Evolutionary conservation across 2,329 filamentous ascomycete species (phyloP).

Genomic region (Ophiostoma australiae): DNA sequence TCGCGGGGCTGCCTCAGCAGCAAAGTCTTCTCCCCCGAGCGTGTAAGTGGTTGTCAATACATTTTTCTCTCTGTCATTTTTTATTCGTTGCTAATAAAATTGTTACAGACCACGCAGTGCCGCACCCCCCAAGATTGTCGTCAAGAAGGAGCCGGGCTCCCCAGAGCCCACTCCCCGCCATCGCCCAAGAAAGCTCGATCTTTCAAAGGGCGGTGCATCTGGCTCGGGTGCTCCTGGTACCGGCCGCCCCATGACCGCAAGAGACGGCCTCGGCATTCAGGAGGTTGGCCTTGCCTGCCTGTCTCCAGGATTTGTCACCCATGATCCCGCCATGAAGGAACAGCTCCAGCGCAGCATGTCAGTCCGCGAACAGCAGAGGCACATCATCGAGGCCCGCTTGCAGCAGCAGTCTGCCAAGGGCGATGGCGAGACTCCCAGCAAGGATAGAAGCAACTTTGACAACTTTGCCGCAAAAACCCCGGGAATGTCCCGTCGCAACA

Average conservation of each 20-base stretch:
- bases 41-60: constrained; percentile 44
- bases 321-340: constrained; percentile 94
- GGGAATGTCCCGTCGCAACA: constrained; percentile 66
- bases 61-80: constrained; percentile 6
- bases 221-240: constrained; percentile 53
- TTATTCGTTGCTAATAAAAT: neutral
- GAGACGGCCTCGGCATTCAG: constrained; percentile 76
- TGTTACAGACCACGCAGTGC: constrained; percentile 29
- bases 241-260: constrained; percentile 70
- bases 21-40: constrained; percentile 55
- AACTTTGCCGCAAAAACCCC: constrained; percentile 65
- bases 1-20: constrained; percentile 37
- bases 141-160: constrained; percentile 94
- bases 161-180: constrained; percentile 73
- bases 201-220: constrained; percentile 58
- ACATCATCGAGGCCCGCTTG: constrained; percentile 86
- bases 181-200: constrained; percentile 70
- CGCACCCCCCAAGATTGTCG: constrained; percentile 71
- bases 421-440: constrained; percentile 56
- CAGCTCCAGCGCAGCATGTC: constrained; percentile 91
- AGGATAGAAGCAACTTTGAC: constrained; percentile 45
- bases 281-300: constrained; percentile 91
- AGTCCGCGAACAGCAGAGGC: constrained; percentile 87
- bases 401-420: constrained; percentile 82
- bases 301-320: constrained; percentile 91